Evolutionary conservation across 2,329 filamentous ascomycete species (phyloP), one percentile per base, ranked within the genome.

Genomic region (Neoscytalidium dimidiatum): DNA sequence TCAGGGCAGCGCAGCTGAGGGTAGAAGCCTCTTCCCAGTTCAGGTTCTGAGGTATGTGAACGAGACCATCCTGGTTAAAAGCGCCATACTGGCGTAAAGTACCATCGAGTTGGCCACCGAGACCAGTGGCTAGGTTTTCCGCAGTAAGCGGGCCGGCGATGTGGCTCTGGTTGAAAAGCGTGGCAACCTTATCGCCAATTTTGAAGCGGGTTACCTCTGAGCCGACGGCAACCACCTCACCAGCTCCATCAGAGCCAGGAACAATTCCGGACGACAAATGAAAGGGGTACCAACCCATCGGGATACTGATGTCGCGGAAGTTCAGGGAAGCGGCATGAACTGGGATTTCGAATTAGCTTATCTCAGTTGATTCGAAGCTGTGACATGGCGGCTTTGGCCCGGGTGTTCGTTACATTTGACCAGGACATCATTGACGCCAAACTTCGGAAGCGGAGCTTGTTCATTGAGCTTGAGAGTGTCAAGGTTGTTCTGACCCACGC

Each of bases 101-200:
- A 65, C 92, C 92, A 70, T 93, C 86, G 0, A 90, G 64, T 8
- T 82, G 81, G 57, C 90, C 90, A 63, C 91, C 91, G 1, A 93
- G 84, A 2, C 89, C 89, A 0, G 86, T 87, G 0, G 66, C 62
- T 4, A 82, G 67, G 33, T 74, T 72, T 14, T 73, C 52, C n/a
- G 67, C 69, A 29, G 78, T 77, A n/a, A 86, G 73, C 2, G 78
- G 77, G 44, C 83, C 85, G 23, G 78, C 83, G 60, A 85, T 78
- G 69, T 87, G 85, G 13, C 73, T 79, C 71, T 86, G 84, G 72
- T 85, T 86, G 81, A 91, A 90, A 68, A 90, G 83, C 0, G 87
- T 89, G 28, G 82, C 72, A 3, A 90, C 86, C 51, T 83, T 82
- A 72, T 89, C 86, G 23, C 83, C 87, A 67, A 77, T 77, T 71